Conservation (phyloP, 2,329 filamentous ascomycete genomes). For the Microsporum canis region DNA sequence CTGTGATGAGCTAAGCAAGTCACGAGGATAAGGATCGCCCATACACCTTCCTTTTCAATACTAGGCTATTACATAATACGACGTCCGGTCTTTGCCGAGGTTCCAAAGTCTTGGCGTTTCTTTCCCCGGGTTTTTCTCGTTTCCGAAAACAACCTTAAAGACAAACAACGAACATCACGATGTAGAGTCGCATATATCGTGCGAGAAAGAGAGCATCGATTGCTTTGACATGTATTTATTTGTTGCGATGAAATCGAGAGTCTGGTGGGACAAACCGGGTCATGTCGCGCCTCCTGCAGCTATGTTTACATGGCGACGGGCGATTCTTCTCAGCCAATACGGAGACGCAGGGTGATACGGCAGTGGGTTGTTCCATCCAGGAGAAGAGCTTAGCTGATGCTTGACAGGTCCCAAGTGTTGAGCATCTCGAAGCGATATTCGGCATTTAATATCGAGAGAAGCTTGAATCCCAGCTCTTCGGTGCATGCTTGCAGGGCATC, state of each 20-base stretch:
- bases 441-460: background rate
- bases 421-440: background rate
- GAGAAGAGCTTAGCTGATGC: background rate
- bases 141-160: background rate
- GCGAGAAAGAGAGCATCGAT: background rate
- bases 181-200: background rate
- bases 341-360: background rate
- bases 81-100: background rate
- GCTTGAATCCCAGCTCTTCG: background rate
- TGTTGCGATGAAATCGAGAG: too few relatives aligned
- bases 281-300: background rate
- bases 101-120: background rate
- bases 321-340: background rate
- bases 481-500: background rate
- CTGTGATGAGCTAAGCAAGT: background rate
- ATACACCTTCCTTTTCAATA: background rate
- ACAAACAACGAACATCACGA: too few relatives aligned
- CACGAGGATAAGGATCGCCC: background rate
- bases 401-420: background rate
- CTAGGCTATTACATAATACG: background rate
- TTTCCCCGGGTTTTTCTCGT: background rate
- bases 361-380: background rate
- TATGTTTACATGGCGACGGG: background rate
- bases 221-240: too few relatives aligned
- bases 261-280: too few relatives aligned